A percentile compares a stretch with the other conserved stretches of the same genome.
Conservation (phyloP, 2,329 filamentous ascomycete genomes). For the Paraphoma chrysanthemicola region DNA sequence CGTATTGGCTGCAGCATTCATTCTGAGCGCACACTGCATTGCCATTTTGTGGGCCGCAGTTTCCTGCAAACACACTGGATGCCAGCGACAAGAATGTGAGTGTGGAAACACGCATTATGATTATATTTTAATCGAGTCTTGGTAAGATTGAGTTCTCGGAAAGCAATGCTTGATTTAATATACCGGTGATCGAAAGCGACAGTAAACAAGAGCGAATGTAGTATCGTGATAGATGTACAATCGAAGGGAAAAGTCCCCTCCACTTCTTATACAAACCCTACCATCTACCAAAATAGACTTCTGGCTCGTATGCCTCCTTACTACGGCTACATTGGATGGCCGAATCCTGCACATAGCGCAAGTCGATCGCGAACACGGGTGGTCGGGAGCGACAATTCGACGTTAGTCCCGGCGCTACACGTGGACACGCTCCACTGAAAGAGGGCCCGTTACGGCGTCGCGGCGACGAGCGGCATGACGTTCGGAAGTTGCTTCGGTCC, state of each 20-base stretch:
- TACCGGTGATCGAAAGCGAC: not conserved
- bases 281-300: not conserved
- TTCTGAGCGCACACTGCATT: constrained; percentile 41
- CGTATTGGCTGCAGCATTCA: constrained; percentile 38
- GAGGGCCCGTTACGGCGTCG: constrained; percentile 13
- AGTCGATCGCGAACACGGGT: constrained; percentile 7
- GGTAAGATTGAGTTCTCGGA: not conserved
- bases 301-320: constrained; percentile 18
- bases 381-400: constrained; percentile 11
- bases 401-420: constrained; percentile 21
- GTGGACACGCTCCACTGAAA: not conserved
- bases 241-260: not conserved
- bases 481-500: constrained; percentile 4
- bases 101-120: constrained; percentile 41
- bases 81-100: constrained; percentile 35
- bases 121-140: constrained; percentile 9
- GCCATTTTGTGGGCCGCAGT: constrained; percentile 45
- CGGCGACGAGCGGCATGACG: not conserved
- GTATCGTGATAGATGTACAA: constrained; percentile 1
- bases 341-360: constrained; percentile 17
- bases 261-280: not conserved
- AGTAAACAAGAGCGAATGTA: not conserved
- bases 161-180: not conserved
- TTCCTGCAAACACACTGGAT: constrained; percentile 34
- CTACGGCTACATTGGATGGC: constrained; percentile 11